Conservation (phyloP, 495 filamentous ascomycete genomes). For the Cladorrhinum samala region DNA sequence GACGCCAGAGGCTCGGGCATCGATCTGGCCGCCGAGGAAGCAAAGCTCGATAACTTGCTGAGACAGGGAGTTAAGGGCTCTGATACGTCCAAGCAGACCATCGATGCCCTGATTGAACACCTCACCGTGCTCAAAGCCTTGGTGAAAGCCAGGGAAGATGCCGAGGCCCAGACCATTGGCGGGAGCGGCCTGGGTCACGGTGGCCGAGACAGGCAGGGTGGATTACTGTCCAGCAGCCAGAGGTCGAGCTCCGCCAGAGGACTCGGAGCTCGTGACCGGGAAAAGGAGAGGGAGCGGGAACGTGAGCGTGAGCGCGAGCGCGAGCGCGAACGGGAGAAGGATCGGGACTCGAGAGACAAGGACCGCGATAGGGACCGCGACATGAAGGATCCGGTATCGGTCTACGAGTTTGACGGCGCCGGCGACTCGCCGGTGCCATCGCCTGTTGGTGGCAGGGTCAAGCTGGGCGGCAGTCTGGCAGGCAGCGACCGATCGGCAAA, state of each 20-base stretch:
- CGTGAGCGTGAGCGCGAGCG: conserved; percentile 14
- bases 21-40: conserved; percentile 28
- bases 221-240: conserved; percentile 19
- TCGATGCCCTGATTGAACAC: conserved; percentile 38
- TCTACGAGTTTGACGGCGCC: conserved; percentile 64
- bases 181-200: conserved; percentile 6
- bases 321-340: conserved; percentile 14
- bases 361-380: conserved; percentile 28
- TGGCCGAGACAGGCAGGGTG: conserved; percentile 22
- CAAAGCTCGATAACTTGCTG: conserved; percentile 34
- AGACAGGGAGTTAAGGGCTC: conserved; percentile 38
- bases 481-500: conserved; percentile 33
- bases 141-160: conserved; percentile 53
- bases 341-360: conserved; percentile 17
- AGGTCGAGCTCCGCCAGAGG: conserved; percentile 26
- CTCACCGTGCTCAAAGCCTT: conserved; percentile 40
- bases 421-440: conserved; percentile 67
- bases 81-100: conserved; percentile 30
- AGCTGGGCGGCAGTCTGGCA: conserved; percentile 50
- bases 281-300: conserved; percentile 21
- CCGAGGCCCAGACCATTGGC: conserved; percentile 46
- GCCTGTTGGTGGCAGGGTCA: conserved; percentile 41
- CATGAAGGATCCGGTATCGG: conserved; percentile 42
- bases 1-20: conserved; percentile 8
- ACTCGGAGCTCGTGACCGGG: conserved; percentile 12